Evolutionary conservation across 495 filamentous ascomycete genomes (phyloP).

Genomic region (Trichoderma erinaceum): DNA sequence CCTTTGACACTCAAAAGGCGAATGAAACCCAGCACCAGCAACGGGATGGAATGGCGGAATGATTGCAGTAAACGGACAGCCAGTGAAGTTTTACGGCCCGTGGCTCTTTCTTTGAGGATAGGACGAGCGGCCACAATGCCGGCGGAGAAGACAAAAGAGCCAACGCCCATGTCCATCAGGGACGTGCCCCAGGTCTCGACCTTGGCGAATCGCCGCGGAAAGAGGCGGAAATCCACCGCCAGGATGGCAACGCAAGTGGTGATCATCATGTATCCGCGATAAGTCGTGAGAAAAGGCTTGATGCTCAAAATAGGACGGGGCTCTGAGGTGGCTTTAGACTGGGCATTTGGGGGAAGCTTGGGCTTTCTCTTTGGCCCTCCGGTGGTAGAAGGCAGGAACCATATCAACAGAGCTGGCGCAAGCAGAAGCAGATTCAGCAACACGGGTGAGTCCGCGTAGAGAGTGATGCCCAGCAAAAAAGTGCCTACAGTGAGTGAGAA

Average conservation of each 20-base stretch:
- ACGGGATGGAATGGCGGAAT: slow-evolving; percentile 71
- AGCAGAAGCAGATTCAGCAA: slow-evolving; percentile 72
- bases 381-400: slow-evolving; percentile 41
- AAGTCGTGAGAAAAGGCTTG: slow-evolving; percentile 86
- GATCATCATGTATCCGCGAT: slow-evolving; percentile 88
- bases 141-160: slow-evolving; percentile 93
- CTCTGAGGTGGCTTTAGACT: slow-evolving; percentile 26
- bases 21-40: slow-evolving; percentile 74
- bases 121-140: slow-evolving; percentile 87
- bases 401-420: slow-evolving; percentile 59
- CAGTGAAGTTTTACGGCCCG: slow-evolving; percentile 43
- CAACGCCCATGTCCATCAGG: slow-evolving; percentile 95
- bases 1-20: slow-evolving; percentile 87
- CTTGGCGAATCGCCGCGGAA: slow-evolving; percentile 92
- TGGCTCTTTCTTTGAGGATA: slow-evolving; percentile 64
- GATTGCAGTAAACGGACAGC: slow-evolving; percentile 52
- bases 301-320: slow-evolving; percentile 56
- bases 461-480: slow-evolving; percentile 75
- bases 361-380: slow-evolving; percentile 44
- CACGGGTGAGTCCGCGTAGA: slow-evolving; percentile 71
- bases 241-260: slow-evolving; percentile 87
- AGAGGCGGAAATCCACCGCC: slow-evolving; percentile 92
- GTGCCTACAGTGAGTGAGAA: slow-evolving; percentile 80
- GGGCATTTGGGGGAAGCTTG: slow-evolving; percentile 49
- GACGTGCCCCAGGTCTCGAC: slow-evolving; percentile 98